These are phyloP conservation scores for Metschnikowia chrysomelidarum DNA, from an alignment of 805 yeast genomes.

Conservation along the genomic window DNA sequence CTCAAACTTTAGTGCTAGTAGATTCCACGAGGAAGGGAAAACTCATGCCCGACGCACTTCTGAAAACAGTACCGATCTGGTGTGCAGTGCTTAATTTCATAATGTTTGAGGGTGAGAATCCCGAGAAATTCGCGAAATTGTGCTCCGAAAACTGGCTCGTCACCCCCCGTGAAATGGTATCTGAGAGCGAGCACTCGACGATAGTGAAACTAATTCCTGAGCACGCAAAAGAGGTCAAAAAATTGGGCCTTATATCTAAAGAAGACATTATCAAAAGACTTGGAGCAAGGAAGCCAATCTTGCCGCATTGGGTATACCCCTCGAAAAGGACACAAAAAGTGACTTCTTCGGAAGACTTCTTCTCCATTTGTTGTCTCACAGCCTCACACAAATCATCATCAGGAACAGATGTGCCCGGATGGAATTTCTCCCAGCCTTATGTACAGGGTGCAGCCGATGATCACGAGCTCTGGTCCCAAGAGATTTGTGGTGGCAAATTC, in stretches of 20 bases:
- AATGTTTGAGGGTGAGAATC: slow-evolving; percentile 35
- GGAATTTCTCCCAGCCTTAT: slow-evolving; percentile 38
- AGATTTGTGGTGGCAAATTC: slow-evolving; percentile 44
- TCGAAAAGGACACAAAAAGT: slow-evolving; percentile 24
- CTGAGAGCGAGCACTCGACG: slow-evolving; percentile 53
- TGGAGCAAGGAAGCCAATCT: slow-evolving; percentile 42
- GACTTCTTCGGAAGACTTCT: slow-evolving; percentile 1
- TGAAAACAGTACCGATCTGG: slow-evolving; percentile 91
- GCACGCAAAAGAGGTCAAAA: slow-evolving; percentile 45
- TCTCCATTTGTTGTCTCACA: slow-evolving; percentile 16
- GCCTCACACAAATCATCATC: slow-evolving; percentile 13
- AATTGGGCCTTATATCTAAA: slow-evolving; percentile 39
- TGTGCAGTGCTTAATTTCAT: slow-evolving; percentile 70
- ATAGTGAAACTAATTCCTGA: slow-evolving; percentile 48
- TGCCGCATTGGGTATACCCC: slow-evolving; percentile 74
- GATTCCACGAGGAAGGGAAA: slow-evolving; percentile 89
- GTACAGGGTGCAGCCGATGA: slow-evolving; percentile 96
- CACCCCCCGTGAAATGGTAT: slow-evolving; percentile 53
- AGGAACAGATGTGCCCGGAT: slow-evolving; percentile 9
- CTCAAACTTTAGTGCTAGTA: slow-evolving; percentile 57
- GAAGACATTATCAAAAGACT: slow-evolving; percentile 30
- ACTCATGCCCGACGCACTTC: slow-evolving; percentile 78
- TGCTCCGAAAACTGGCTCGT: slow-evolving; percentile 35
- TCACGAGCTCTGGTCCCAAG: slow-evolving; percentile 73
- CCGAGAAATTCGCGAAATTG: not conserved